phyloP scores from a whole-genome alignment of 1,139 yeast genomes.

The Suhomyces chickasaworum region DNA sequence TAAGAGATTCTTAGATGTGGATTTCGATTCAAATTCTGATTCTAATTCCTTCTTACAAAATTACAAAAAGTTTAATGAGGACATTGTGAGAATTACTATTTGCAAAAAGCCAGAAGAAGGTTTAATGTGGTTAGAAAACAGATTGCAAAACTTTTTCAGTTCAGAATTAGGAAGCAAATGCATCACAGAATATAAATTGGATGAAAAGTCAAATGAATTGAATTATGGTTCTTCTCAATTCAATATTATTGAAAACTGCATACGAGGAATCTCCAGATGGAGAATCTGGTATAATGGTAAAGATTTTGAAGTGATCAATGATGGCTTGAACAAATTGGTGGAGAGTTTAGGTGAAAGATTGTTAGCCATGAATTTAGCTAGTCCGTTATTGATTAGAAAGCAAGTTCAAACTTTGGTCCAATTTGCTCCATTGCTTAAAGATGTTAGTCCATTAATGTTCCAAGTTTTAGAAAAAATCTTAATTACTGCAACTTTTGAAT shows the following conservation, averaged over 20 bases:
- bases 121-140: constrained; percentile 74
- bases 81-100: constrained; percentile 82
- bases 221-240: constrained; percentile 81
- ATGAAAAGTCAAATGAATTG: constrained; percentile 68
- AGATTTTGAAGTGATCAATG: constrained; percentile 62
- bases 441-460: constrained; percentile 71
- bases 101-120: constrained; percentile 87
- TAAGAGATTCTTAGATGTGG: constrained; percentile 69
- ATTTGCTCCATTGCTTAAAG: constrained; percentile 88
- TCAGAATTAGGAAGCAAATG: constrained; percentile 73
- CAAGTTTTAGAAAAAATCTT: constrained; percentile 83
- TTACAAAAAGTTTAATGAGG: constrained; percentile 84
- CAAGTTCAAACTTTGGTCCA: constrained; percentile 94
- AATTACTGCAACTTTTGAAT: constrained; percentile 83
- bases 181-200: constrained; percentile 55
- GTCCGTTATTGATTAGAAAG: constrained; percentile 80
- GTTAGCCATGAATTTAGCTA: constrained; percentile 71
- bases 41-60: constrained; percentile 74
- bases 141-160: constrained; percentile 72
- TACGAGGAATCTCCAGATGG: constrained; percentile 96
- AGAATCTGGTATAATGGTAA: constrained; percentile 79
- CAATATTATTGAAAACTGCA: constrained; percentile 83
- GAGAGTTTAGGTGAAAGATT: constrained; percentile 79
- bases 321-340: constrained; percentile 60
- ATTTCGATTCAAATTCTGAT: constrained; percentile 88